phyloP scores from a whole-genome alignment of 164 flowering plant species.

The Chimonanthus salicifolius region DNA sequence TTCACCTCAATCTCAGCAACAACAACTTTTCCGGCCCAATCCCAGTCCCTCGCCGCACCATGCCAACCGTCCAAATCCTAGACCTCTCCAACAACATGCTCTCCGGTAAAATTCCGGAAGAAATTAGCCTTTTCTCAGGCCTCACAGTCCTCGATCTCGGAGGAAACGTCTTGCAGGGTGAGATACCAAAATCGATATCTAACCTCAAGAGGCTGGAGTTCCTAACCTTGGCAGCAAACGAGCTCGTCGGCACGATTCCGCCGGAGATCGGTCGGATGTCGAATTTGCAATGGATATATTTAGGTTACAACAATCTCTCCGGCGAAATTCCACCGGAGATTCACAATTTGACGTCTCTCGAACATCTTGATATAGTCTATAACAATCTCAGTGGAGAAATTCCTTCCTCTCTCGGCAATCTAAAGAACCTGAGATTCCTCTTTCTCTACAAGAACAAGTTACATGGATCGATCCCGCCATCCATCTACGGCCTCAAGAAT shows the following conservation, averaged over 20 bases:
- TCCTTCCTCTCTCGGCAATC: constrained; percentile 62
- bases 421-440: constrained; percentile 48
- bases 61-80: constrained; percentile 22
- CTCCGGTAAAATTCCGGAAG: constrained; percentile 32
- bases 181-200: constrained; percentile 32
- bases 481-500: constrained; percentile 43
- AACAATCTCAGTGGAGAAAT: constrained; percentile 76
- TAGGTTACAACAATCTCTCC: constrained; percentile 73
- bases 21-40: constrained; percentile 56
- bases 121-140: constrained; percentile 34
- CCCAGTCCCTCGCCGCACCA: constrained; percentile 30
- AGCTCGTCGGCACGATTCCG: constrained; percentile 55
- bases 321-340: constrained; percentile 63
- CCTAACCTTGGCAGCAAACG: constrained; percentile 41
- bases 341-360: constrained; percentile 45
- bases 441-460: constrained; percentile 68
- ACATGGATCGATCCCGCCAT: constrained; percentile 46
- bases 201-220: constrained; percentile 27
- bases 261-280: constrained; percentile 39
- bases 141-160: constrained; percentile 64
- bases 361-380: constrained; percentile 75
- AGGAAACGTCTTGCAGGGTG: constrained; percentile 36
- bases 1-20: constrained; percentile 64
- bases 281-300: constrained; percentile 60
- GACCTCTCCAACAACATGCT: constrained; percentile 46